Evolutionary conservation across 768 basidiomycete genomes (phyloP), one percentile per base, ranked within the genome.

Genomic region (Heimioporus sp.): DNA sequence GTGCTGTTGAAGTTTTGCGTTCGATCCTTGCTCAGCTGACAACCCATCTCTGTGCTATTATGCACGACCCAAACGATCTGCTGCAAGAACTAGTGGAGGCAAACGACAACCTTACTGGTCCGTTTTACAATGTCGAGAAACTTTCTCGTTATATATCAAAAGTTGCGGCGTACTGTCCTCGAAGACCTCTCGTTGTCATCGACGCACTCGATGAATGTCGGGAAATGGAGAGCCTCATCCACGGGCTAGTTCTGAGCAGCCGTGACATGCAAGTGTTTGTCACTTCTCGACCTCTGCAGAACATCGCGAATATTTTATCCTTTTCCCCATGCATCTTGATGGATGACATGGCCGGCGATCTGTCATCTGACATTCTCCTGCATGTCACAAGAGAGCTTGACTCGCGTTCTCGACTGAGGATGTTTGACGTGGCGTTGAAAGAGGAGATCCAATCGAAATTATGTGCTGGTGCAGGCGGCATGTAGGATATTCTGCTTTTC

Each of bases 151-250:
- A 34, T 32, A 7, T 57, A 5, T 51, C 12, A 24, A 43, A 11
- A 24, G 20, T 52, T 0, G 32, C 55, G 6, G 31, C n/a, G 8
- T 47, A 50, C 6, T 55, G 34, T 10, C 43, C 39, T 7, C 44
- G 16, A 2, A 50, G 45, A 28, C 52, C 61, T 0, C 8, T 65
- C 0, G 36, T 61, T 4, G 41, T 64, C 17, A 30, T 66, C 2
- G 65, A 66, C 34, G 57, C 54, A 13, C 54, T 66, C 2, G 62
- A 66, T 16, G 65, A 65, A 13, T 65, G 64, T 28, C 50, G 47
- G 17, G 51, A 48, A 5, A 7, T 37, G 3, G 43, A 55, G 15
- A 49, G n/a, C 16, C 47, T 65, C 5, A 46, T 65, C 1, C 43
- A 35, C 1, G 52, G 51, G 15, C 54, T 65, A 10, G 8, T 47